Evolutionary conservation across 768 basidiomycete genomes (phyloP).

Genomic region (Ephemerocybe angulata): DNA sequence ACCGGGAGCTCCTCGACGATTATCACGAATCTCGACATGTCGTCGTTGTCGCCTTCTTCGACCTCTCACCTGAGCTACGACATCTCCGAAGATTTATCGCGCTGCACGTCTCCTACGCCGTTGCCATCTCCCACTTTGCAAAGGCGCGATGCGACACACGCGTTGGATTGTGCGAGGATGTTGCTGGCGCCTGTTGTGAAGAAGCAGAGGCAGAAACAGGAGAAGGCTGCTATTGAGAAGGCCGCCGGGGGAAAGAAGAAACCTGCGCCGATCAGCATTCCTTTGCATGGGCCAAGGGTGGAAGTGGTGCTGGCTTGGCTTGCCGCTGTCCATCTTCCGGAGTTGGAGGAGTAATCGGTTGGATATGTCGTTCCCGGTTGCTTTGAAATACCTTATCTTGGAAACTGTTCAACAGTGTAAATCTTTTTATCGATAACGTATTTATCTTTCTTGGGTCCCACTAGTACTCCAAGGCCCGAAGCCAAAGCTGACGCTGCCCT

Average conservation of each 20-base stretch:
- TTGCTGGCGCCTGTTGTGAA: constrained; percentile 67
- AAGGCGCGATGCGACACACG: constrained; percentile 44
- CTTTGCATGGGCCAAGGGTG: constrained; percentile 81
- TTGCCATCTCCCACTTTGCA: constrained; percentile 10
- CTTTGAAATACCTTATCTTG: too few species aligned
- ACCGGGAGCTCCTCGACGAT: constrained; percentile 1
- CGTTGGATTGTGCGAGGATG: constrained; percentile 67
- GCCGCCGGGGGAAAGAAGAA: constrained; percentile 50
- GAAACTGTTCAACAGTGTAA: too few species aligned
- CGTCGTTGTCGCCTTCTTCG: background rate
- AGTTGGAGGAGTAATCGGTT: constrained; percentile 55
- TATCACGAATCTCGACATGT: background rate
- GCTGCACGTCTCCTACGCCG: constrained; percentile 14
- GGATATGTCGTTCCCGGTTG: too few species aligned
- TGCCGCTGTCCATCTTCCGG: constrained; percentile 73
- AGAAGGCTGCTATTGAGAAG: constrained; percentile 50
- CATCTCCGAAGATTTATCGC: constrained; percentile 7
- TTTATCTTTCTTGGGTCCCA: too few species aligned
- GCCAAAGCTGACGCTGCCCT: too few species aligned
- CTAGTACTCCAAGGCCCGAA: too few species aligned
- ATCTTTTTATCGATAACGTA: too few species aligned
- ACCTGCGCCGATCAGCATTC: constrained; percentile 69
- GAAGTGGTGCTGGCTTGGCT: constrained; percentile 86
- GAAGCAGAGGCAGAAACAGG: constrained; percentile 57
- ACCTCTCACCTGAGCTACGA: background rate